phyloP scores from a whole-genome alignment of 177 flowering plant genomes.

The Vitis hybrid region DNA sequence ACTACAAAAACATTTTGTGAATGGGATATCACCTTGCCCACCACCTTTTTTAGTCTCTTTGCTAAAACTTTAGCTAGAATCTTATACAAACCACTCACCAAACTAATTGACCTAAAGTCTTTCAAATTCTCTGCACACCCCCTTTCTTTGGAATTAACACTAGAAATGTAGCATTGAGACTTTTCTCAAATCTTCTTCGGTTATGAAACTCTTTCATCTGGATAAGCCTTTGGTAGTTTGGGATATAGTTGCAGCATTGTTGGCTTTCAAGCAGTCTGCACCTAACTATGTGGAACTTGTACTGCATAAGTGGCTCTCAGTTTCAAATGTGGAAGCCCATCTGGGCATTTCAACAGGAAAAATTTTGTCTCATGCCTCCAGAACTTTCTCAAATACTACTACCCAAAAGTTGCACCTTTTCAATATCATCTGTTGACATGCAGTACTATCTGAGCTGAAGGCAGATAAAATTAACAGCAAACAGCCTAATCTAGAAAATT shows the following conservation, averaged over 20 bases:
- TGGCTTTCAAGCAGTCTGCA: constrained; percentile 54
- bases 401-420: constrained; percentile 73
- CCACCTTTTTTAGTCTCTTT: no score
- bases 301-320: constrained; percentile 60
- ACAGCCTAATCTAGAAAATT: constrained; percentile 15
- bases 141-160: no score
- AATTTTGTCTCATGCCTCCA: constrained; percentile 28
- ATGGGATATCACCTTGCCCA: no score
- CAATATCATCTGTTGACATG: constrained; percentile 64
- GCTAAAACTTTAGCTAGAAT: no score
- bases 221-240: constrained; percentile 63
- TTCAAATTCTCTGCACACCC: no score
- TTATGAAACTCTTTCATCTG: not conserved
- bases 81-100: no score
- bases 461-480: constrained; percentile 32
- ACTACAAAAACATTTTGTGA: no score
- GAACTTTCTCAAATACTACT: constrained; percentile 27
- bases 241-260: constrained; percentile 71
- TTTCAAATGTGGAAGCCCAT: constrained; percentile 23
- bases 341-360: constrained; percentile 25
- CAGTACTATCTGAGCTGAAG: constrained; percentile 46
- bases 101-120: no score
- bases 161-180: no score
- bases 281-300: constrained; percentile 49
- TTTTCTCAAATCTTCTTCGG: no score